Percentiles rank a stretch among this genome's conserved stretches.
These are phyloP conservation scores for Colletotrichum gloeosporioides DNA, from an alignment of 2,329 filamentous ascomycete genomes.

Conservation along the genomic window DNA sequence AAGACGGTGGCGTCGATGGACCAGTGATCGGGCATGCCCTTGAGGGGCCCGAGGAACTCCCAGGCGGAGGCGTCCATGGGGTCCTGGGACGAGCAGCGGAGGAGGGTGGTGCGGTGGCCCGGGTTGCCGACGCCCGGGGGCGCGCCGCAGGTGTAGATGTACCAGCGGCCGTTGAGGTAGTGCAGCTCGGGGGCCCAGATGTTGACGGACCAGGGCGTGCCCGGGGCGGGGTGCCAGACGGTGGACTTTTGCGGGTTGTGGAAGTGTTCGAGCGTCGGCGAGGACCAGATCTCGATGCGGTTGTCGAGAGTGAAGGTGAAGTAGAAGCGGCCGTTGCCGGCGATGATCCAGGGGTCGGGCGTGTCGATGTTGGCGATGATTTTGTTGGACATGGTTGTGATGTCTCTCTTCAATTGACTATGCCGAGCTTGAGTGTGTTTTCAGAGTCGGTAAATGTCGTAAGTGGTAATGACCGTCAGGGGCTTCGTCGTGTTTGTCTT, in stretches of 20 bases:
- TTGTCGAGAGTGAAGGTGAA: constrained; percentile 37
- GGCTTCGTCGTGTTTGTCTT: neutral
- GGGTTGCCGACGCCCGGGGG: constrained; percentile 51
- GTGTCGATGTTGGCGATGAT: constrained; percentile 31
- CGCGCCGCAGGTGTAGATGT: constrained; percentile 44
- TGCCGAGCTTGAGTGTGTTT: neutral
- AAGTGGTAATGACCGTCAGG: neutral
- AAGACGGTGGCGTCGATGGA: constrained; percentile 61
- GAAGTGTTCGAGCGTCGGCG: constrained; percentile 34
- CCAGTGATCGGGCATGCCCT: constrained; percentile 53
- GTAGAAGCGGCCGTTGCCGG: constrained; percentile 30
- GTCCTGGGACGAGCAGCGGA: constrained; percentile 45
- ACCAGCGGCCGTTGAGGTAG: constrained; percentile 25
- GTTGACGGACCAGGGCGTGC: constrained; percentile 24
- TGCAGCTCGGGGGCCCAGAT: constrained; percentile 29
- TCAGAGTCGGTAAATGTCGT: neutral
- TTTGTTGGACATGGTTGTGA: constrained; percentile 31
- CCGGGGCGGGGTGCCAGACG: constrained; percentile 27
- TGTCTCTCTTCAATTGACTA: neutral
- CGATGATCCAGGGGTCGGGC: constrained; percentile 35
- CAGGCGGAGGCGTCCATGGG: constrained; percentile 50
- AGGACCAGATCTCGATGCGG: constrained; percentile 39
- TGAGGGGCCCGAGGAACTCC: constrained; percentile 55
- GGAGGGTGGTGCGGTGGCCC: constrained; percentile 44
- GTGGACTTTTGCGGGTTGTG: constrained; percentile 25